These are phyloP conservation scores for Lipomyces spencermartinsiae DNA, from an alignment of 805 yeast genomes.

Conservation along the genomic window DNA sequence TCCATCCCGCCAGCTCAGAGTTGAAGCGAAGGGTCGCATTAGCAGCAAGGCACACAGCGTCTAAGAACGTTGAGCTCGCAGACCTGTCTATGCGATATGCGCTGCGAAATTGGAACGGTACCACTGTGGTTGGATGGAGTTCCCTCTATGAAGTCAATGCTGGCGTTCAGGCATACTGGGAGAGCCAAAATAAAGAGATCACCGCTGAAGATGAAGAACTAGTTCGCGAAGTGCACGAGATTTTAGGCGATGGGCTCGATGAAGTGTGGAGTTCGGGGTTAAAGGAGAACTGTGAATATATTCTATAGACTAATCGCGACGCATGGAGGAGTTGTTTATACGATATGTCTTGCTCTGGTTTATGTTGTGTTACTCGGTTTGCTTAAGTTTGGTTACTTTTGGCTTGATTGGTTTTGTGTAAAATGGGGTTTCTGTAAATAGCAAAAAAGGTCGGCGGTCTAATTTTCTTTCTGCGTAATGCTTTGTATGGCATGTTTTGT, in stretches of 20 bases:
- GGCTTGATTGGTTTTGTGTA: background rate
- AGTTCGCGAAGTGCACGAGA: constrained; percentile 52
- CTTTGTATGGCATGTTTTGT: background rate
- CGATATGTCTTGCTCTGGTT: background rate
- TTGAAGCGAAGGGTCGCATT: constrained; percentile 55
- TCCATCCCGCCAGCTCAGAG: constrained; percentile 79
- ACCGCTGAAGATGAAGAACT: constrained; percentile 53
- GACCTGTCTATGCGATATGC: constrained; percentile 83
- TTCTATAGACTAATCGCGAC: background rate
- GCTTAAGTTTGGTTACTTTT: background rate
- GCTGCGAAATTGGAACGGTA: constrained; percentile 66
- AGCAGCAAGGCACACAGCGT: constrained; percentile 57
- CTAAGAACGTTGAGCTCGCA: constrained; percentile 68
- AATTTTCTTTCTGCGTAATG: background rate
- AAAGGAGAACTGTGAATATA: constrained; percentile 34
- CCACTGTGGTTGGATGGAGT: constrained; percentile 81
- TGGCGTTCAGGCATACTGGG: constrained; percentile 66
- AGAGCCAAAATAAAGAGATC: constrained; percentile 49
- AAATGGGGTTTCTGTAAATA: background rate
- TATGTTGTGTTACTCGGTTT: background rate
- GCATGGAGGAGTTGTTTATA: background rate
- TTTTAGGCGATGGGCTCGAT: constrained; percentile 61
- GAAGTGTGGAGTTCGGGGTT: constrained; percentile 71
- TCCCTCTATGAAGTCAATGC: constrained; percentile 63
- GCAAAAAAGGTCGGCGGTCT: background rate